Conservation (phyloP, 78 protist genomes). For the Corallochytrium limacisporum region DNA sequence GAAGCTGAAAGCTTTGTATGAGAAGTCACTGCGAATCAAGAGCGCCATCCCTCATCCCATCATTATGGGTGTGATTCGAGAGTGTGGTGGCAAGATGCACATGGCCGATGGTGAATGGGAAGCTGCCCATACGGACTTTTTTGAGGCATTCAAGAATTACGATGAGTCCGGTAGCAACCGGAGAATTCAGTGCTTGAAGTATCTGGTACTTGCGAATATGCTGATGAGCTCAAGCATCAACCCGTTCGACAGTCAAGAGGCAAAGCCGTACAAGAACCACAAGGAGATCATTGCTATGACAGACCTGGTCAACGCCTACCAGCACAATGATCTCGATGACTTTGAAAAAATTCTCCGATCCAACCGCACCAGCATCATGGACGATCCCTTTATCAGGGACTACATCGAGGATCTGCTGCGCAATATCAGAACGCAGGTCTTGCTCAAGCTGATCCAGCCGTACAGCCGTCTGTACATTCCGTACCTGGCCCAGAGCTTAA, state of each 20-base stretch:
- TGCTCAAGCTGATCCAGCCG: slow-evolving; percentile 66
- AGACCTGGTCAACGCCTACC: slow-evolving; percentile 52
- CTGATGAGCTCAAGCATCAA: slow-evolving; percentile 59
- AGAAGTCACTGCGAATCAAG: slow-evolving; percentile 38
- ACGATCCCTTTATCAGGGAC: slow-evolving; percentile 70
- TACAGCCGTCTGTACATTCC: slow-evolving; percentile 73
- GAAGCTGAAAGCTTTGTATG: slow-evolving; percentile 47
- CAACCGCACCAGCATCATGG: slow-evolving; percentile 51
- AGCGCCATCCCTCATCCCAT: slow-evolving; percentile 89
- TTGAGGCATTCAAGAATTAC: slow-evolving; percentile 94
- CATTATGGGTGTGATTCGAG: slow-evolving; percentile 82
- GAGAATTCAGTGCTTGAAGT: slow-evolving; percentile 78
- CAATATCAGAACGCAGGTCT: slow-evolving; percentile 69
- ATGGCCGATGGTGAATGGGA: slow-evolving; percentile 74
- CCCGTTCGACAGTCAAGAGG: slow-evolving; percentile 76
- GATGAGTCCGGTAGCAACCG: slow-evolving; percentile 75
- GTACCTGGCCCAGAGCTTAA: slow-evolving; percentile 47
- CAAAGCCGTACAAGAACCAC: slow-evolving; percentile 70
- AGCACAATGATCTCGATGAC: slow-evolving; percentile 53
- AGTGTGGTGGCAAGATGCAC: slow-evolving; percentile 91
- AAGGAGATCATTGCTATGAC: slow-evolving; percentile 86
- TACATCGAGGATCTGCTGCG: slow-evolving; percentile 54
- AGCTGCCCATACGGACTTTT: slow-evolving; percentile 78
- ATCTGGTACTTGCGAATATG: slow-evolving; percentile 84
- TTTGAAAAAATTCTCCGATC: slow-evolving; percentile 68